phyloP scores from a whole-genome alignment of 106 monocot genomes.

The Posidonia australis region DNA sequence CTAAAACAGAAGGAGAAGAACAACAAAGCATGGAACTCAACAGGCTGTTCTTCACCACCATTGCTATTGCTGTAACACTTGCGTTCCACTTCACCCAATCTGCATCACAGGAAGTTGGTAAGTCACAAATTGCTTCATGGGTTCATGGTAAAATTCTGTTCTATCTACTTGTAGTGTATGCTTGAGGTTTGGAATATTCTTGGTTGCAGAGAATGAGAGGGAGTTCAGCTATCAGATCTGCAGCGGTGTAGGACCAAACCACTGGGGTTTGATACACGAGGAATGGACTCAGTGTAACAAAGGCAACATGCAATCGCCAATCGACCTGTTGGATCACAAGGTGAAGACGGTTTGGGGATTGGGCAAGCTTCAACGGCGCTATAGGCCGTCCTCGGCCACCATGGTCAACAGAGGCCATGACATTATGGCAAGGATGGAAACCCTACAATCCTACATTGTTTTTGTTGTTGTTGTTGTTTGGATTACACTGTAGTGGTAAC shows the following conservation, averaged over 20 bases:
- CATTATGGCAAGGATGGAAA: conserved; percentile 47
- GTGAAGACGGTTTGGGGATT: conserved; percentile 12
- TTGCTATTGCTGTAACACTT: neutral
- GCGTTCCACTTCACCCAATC: neutral
- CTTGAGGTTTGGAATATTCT: neutral
- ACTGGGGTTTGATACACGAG: conserved; percentile 39
- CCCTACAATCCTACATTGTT: too few relatives aligned
- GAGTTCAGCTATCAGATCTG: conserved; percentile 39
- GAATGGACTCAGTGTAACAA: conserved; percentile 35
- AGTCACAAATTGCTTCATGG: neutral
- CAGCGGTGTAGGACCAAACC: conserved; percentile 27
- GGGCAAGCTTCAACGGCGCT: conserved; percentile 15
- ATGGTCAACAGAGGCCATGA: conserved; percentile 64
- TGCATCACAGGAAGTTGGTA: conserved; percentile 24
- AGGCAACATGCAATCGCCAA: conserved; percentile 58
- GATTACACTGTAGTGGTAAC: neutral
- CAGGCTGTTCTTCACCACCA: neutral
- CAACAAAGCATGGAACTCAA: neutral
- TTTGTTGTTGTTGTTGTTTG: neutral
- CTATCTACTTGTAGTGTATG: neutral
- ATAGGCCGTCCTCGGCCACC: conserved; percentile 26
- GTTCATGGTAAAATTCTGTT: neutral
- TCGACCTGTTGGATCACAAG: conserved; percentile 29
- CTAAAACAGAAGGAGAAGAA: neutral
- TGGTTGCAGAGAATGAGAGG: conserved; percentile 36